Evolutionary conservation across 2,329 filamentous ascomycete genomes (phyloP), one percentile per base, ranked within the genome.

Genomic region (Lasiodiplodia sp.): DNA sequence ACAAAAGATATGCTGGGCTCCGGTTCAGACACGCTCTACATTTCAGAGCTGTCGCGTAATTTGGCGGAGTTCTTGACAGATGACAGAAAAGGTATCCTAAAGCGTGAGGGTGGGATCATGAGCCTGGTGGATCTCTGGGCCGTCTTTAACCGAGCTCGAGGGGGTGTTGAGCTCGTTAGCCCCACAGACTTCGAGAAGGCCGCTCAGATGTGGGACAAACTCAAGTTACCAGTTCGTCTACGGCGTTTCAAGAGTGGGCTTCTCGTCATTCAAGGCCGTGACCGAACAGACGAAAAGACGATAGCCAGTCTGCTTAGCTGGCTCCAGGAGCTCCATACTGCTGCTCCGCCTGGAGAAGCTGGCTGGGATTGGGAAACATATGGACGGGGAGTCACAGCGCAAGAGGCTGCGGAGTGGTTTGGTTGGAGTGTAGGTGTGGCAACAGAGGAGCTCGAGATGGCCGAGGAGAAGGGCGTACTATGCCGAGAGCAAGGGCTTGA

Each of bases 401-500:
- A 96, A 76, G 94, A 98, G 76, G 88, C 89, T 0, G 96, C 96
- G 0, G 92, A 96, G 78, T 86, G 89, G 62, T 99, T 99, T 80
- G 93, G 94, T 6, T 99, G 96, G 96, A 98, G 96, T 77, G 91
- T 99, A 8, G 96, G 96, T 10, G 95, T 99, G 25, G 96, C 96
- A 1, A 92, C 91, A 69, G 96, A 98, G 78, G 96, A 99, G 81
- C 85, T 99, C 14, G 92, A 97, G 77, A 97, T 99, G 95, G 94
- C 94, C 0, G 96, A 99, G 79, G 95, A 98, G 78, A 89, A 87
- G 68, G 96, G 96, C 0, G 88, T 89, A 2, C 78, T 99, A 23
- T 98, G 95, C 78, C 90, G 96, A 58, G 96, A 99, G 78, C 94
- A 97, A 75, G 91, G 93, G 4, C 88, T 98, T 16, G 94, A 97